Percentiles rank a stretch among this genome's conserved stretches.
These are phyloP conservation scores for Babesia caballi DNA, from an alignment of 169 alveolate species.

Conservation along the genomic window DNA sequence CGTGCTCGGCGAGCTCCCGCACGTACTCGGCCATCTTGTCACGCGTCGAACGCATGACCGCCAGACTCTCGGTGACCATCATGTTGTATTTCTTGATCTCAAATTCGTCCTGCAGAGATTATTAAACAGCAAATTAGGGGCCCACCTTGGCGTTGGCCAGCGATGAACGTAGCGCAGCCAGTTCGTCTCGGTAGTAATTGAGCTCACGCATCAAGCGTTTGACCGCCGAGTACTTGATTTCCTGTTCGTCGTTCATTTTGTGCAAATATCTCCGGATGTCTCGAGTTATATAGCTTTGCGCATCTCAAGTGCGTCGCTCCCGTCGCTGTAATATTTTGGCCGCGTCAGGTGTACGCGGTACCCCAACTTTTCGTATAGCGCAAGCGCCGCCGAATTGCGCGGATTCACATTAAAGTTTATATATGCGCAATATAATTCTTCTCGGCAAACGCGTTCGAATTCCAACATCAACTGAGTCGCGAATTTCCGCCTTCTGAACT, in stretches of 20 bases:
- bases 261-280: neutral
- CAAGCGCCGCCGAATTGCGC: constrained; percentile 62
- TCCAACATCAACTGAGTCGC: constrained; percentile 67
- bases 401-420: constrained; percentile 67
- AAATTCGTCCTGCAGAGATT: neutral
- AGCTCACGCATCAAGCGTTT: constrained; percentile 22
- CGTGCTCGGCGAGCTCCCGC: constrained; percentile 2
- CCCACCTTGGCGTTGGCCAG: constrained; percentile 1
- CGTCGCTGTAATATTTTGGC: constrained; percentile 64
- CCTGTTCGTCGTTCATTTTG: constrained; percentile 1
- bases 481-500: constrained; percentile 64
- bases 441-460: constrained; percentile 65
- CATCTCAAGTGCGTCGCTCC: constrained; percentile 75
- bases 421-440: constrained; percentile 43
- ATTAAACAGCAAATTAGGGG: neutral
- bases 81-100: neutral
- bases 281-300: constrained; percentile 30
- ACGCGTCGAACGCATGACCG: constrained; percentile 20
- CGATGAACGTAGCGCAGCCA: neutral
- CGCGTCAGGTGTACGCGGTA: constrained; percentile 62
- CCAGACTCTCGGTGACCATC: neutral
- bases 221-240: neutral
- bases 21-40: constrained; percentile 13
- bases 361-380: constrained; percentile 61
- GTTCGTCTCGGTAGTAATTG: constrained; percentile 1